Conservation (phyloP, 305 asterid genomes). For the Fraxinus paxiana region DNA sequence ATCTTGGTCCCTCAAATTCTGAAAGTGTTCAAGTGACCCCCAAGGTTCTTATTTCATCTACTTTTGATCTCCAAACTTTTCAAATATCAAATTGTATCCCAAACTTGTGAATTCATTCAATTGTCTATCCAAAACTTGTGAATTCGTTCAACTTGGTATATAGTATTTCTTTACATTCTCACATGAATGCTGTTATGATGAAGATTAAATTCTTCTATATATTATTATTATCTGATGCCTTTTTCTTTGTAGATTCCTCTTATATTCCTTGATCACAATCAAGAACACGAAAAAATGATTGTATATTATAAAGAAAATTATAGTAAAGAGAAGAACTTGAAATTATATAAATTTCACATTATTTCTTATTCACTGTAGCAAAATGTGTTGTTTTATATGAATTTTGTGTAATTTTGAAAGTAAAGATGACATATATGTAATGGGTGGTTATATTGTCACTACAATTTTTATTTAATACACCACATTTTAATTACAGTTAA, state of each 20-base stretch:
- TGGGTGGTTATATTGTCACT: no score
- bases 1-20: neutral
- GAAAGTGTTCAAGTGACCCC: neutral
- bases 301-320: neutral
- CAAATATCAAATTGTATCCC: neutral
- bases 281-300: neutral
- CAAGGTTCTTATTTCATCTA: neutral
- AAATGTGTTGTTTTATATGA: neutral
- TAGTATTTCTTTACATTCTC: neutral
- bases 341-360: neutral
- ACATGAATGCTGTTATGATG: neutral
- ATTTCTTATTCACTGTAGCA: neutral
- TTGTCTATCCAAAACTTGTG: neutral
- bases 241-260: constrained; percentile 19
- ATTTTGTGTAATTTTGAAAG: neutral
- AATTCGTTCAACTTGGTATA: neutral
- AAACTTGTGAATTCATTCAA: neutral
- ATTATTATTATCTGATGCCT: neutral
- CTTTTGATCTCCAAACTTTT: neutral
- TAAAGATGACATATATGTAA: neutral
- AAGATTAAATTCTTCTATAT: constrained; percentile 1
- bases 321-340: neutral
- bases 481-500: no score
- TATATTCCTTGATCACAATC: constrained; percentile 10
- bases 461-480: no score